Evolutionary conservation across 2,329 filamentous ascomycete genomes (phyloP).

Genomic region (Leptosphaerulina australis): DNA sequence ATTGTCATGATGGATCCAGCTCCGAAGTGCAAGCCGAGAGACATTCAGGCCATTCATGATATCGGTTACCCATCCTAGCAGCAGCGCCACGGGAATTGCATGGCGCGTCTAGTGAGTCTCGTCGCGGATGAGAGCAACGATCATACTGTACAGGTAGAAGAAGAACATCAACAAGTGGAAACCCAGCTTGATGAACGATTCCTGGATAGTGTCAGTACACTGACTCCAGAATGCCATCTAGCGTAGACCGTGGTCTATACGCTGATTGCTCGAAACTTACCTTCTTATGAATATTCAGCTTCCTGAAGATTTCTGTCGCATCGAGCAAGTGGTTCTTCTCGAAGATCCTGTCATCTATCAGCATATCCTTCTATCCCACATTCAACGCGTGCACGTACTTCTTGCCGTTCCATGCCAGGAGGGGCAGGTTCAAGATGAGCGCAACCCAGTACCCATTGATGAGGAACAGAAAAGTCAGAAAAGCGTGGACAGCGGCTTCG

Average conservation of each 20-base stretch:
- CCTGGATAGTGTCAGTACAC: constrained; percentile 59
- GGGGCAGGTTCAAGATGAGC: constrained; percentile 86
- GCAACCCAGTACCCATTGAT: constrained; percentile 99
- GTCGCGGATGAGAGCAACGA: constrained; percentile 94
- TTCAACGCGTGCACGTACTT: constrained; percentile 71
- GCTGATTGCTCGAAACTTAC: constrained; percentile 54
- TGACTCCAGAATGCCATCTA: too few relatives aligned
- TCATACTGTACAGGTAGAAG: constrained; percentile 99
- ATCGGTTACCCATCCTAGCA: not conserved
- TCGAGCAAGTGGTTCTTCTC: constrained; percentile 97
- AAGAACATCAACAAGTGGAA: constrained; percentile 99
- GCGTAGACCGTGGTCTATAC: not conserved
- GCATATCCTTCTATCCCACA: constrained; percentile 13
- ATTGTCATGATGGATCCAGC: not conserved
- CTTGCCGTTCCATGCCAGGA: constrained; percentile 93
- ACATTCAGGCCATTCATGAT: not conserved
- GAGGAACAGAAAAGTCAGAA: constrained; percentile 93
- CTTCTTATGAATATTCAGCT: constrained; percentile 99
- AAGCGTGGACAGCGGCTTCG: constrained; percentile 95
- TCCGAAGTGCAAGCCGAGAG: constrained; percentile 1
- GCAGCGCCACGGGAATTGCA: not conserved
- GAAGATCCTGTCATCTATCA: constrained; percentile 72
- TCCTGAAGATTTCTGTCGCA: constrained; percentile 98
- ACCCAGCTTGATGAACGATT: constrained; percentile 98
- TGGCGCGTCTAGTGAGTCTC: constrained; percentile 71